These are phyloP conservation scores for Vitis hybrid DNA, from an alignment of 177 flowering plant genomes.

Conservation along the genomic window DNA sequence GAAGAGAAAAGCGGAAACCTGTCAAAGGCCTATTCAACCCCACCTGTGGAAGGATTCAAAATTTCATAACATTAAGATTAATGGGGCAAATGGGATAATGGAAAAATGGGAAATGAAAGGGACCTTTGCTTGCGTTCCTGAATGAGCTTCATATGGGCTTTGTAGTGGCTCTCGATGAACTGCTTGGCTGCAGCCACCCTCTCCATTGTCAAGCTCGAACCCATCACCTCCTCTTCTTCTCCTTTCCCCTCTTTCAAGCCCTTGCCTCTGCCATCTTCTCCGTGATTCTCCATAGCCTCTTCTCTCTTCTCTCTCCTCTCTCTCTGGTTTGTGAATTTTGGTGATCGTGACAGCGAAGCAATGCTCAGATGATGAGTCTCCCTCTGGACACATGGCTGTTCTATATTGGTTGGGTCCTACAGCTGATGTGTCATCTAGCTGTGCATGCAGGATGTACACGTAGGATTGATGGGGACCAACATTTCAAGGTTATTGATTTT, in stretches of 20 bases:
- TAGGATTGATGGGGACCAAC: too few species aligned
- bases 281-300: slow-evolving; percentile 26
- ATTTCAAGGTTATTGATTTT: too few species aligned
- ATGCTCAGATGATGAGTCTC: background rate
- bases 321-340: slow-evolving; percentile 14
- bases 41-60: too few species aligned
- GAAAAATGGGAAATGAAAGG: background rate
- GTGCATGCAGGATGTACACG: too few species aligned
- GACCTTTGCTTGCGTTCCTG: slow-evolving; percentile 48
- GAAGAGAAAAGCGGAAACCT: background rate
- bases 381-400: slow-evolving; percentile 10
- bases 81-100: background rate
- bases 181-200: slow-evolving; percentile 53
- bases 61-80: too few species aligned
- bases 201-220: slow-evolving; percentile 46
- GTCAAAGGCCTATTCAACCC: too few species aligned
- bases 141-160: slow-evolving; percentile 39
- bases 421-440: too few species aligned
- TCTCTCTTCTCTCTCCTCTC: slow-evolving; percentile 15
- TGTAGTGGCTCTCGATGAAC: slow-evolving; percentile 50
- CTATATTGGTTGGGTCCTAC: background rate
- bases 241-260: slow-evolving; percentile 7
- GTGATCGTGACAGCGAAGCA: slow-evolving; percentile 27
- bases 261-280: background rate
- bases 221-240: slow-evolving; percentile 21